Conservation (phyloP, 2,329 filamentous ascomycete species). For the Dothideomycetes sp. region DNA sequence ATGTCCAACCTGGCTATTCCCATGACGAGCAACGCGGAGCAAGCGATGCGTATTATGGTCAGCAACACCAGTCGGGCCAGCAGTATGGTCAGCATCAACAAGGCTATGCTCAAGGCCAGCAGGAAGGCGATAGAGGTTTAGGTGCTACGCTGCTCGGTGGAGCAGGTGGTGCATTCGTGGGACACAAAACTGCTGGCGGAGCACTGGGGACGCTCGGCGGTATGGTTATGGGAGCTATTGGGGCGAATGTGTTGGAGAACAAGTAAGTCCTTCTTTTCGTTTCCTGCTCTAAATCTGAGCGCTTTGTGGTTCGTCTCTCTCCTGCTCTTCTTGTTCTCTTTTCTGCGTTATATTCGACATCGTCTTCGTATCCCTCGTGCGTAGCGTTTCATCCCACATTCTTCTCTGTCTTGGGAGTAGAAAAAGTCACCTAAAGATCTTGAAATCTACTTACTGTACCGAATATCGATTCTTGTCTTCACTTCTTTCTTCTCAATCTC, state of each 20-base stretch:
- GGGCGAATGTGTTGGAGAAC: slow-evolving; percentile 42
- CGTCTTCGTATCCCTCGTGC: background rate
- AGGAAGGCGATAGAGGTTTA: slow-evolving; percentile 44
- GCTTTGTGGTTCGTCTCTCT: background rate
- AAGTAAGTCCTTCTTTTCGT: slow-evolving; percentile 14
- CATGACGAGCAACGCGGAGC: no score
- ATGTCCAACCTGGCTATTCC: no score
- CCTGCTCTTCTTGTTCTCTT: background rate
- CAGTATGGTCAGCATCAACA: no score
- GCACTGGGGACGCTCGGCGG: slow-evolving; percentile 41
- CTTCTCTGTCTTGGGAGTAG: background rate
- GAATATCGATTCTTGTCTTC: background rate
- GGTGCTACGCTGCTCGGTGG: slow-evolving; percentile 44
- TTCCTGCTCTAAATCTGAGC: no score
- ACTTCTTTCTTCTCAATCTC: background rate
- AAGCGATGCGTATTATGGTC: no score
- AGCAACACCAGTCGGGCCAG: no score
- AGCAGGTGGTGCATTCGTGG: slow-evolving; percentile 43
- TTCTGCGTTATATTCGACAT: background rate
- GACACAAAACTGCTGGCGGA: slow-evolving; percentile 44
- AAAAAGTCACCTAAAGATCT: no score
- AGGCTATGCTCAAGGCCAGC: slow-evolving; percentile 11
- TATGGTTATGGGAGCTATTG: slow-evolving; percentile 42
- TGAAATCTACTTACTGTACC: no score
- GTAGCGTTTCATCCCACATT: background rate